Conservation (phyloP, 1,284 basidiomycete species). For the Meripilus lineatus region DNA sequence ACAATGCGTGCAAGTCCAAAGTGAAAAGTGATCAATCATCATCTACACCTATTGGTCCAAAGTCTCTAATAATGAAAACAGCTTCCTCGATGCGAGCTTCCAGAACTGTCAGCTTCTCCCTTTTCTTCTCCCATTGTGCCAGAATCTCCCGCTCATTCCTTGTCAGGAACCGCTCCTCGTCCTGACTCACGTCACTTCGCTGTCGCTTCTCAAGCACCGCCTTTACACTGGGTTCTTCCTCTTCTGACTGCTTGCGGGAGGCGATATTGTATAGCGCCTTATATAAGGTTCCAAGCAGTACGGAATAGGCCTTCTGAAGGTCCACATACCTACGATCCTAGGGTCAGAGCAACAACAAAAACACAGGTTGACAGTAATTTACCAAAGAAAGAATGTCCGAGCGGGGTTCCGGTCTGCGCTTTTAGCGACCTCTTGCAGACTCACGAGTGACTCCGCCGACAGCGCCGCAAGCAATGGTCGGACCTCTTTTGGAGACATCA, state of each 20-base stretch:
- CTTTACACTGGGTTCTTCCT: constrained; percentile 57
- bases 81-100: constrained; percentile 81
- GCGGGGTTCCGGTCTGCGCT: constrained; percentile 83
- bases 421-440: constrained; percentile 87
- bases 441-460: constrained; percentile 76
- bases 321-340: constrained; percentile 68
- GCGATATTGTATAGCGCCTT: constrained; percentile 85
- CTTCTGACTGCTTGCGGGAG: constrained; percentile 65
- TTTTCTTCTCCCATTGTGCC: constrained; percentile 61
- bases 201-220: constrained; percentile 77
- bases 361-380: constrained; percentile 14
- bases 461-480: constrained; percentile 79
- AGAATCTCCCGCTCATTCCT: constrained; percentile 67
- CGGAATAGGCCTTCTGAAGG: constrained; percentile 72
- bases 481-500: constrained; percentile 88
- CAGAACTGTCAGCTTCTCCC: constrained; percentile 67
- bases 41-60: constrained; percentile 32
- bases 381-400: constrained; percentile 89
- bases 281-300: constrained; percentile 74
- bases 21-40: constrained; percentile 23
- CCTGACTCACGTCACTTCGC: constrained; percentile 74
- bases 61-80: constrained; percentile 81
- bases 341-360: background rate
- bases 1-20: background rate
- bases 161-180: constrained; percentile 59